A percentile compares a stretch with the other conserved stretches of the same genome.
Conservation (phyloP, 768 basidiomycete genomes). For the Lyophyllum semitale region DNA sequence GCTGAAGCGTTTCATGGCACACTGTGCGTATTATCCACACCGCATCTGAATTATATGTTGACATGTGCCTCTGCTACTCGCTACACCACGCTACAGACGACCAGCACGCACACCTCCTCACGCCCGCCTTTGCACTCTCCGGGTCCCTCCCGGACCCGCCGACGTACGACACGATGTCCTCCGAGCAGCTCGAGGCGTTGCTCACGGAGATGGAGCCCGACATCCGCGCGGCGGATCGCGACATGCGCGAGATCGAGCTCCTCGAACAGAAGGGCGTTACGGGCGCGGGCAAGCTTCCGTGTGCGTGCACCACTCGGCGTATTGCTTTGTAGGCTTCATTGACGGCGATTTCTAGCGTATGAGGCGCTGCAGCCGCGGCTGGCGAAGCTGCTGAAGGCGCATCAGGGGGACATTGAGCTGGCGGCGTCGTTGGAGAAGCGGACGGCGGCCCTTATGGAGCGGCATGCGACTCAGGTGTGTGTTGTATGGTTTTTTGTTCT, state of each 20-base stretch:
- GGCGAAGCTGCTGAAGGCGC: slow-evolving; percentile 53
- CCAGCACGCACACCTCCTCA: slow-evolving; percentile 72
- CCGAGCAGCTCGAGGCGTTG: slow-evolving; percentile 69
- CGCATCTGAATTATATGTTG: not conserved
- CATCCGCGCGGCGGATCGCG: slow-evolving; percentile 79
- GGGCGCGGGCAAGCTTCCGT: slow-evolving; percentile 69
- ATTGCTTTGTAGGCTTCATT: not conserved
- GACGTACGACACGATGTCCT: slow-evolving; percentile 63
- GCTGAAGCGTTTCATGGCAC: slow-evolving; percentile 71
- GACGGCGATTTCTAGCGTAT: slow-evolving; percentile 44
- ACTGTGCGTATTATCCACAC: slow-evolving; percentile 51
- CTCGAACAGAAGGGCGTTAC: slow-evolving; percentile 72
- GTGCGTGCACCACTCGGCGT: slow-evolving; percentile 30
- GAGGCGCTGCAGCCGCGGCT: slow-evolving; percentile 71
- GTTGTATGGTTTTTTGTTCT: not conserved
- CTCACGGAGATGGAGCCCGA: slow-evolving; percentile 82
- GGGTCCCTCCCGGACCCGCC: slow-evolving; percentile 49
- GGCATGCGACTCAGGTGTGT: slow-evolving; percentile 70
- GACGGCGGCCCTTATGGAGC: slow-evolving; percentile 64
- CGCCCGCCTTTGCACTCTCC: slow-evolving; percentile 77
- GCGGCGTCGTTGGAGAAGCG: slow-evolving; percentile 65
- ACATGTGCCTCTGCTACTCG: too few relatives aligned
- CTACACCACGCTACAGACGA: slow-evolving; percentile 54
- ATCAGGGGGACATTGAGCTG: slow-evolving; percentile 59
- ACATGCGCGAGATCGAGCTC: slow-evolving; percentile 75